Conservation (phyloP, 495 filamentous ascomycete genomes). For the Penicillium cataractarum region DNA sequence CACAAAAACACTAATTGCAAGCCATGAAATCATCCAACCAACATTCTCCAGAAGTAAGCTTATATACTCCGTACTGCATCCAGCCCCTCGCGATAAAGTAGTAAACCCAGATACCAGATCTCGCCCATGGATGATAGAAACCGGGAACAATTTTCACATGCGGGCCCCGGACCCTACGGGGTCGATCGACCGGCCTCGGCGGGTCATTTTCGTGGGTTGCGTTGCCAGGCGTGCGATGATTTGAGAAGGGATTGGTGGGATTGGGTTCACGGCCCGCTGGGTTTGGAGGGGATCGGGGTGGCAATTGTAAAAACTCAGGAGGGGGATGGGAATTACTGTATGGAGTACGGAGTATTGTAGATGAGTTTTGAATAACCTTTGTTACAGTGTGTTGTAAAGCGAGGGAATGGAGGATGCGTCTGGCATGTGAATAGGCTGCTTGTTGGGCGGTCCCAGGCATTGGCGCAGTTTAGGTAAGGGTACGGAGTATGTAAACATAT, state of each 20-base stretch:
- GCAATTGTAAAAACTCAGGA: slow-evolving; percentile 20
- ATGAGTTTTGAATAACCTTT: not conserved
- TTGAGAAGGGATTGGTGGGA: slow-evolving; percentile 15
- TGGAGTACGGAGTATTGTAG: too few relatives aligned
- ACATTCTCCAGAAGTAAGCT: not conserved
- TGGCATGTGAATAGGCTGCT: slow-evolving; percentile 27
- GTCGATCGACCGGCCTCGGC: slow-evolving; percentile 28
- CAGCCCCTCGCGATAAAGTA: too few relatives aligned
- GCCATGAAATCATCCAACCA: not conserved
- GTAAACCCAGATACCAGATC: too few relatives aligned
- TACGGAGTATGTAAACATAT: too few relatives aligned
- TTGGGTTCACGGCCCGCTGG: slow-evolving; percentile 13
- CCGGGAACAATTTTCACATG: slow-evolving; percentile 28
- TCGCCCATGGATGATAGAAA: not conserved
- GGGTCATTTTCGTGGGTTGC: slow-evolving; percentile 28
- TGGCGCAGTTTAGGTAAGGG: too few relatives aligned
- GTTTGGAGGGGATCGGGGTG: slow-evolving; percentile 14
- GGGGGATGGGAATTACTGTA: not conserved
- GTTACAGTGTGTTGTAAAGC: not conserved
- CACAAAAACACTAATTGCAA: not conserved
- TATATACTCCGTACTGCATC: not conserved
- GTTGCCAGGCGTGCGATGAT: slow-evolving; percentile 3
- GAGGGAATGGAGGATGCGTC: slow-evolving; percentile 8
- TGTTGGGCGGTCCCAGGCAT: too few relatives aligned
- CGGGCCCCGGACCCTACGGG: slow-evolving; percentile 3